Base-by-base conservation (phyloP, 176 grass and related monocot species). In the Juncus effusus region DNA sequence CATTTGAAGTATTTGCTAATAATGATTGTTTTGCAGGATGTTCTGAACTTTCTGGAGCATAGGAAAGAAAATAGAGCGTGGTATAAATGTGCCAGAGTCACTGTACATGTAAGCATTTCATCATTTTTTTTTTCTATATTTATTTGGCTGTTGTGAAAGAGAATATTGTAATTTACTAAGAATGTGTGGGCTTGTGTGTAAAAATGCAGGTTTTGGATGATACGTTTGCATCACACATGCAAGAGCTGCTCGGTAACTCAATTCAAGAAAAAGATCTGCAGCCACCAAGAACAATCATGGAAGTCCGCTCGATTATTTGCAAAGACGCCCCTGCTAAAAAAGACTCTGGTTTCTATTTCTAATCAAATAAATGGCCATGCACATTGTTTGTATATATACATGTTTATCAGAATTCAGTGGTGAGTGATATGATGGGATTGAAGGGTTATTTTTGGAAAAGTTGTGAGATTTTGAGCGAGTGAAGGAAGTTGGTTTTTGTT, bases 261-360 rank as follows among this genome's bases (percentile, higher is more conserved):
- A 64, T 93, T 54, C 83, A 91, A 56, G 85, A 74, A 51, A 93
- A 88, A 41, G 88, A 99, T 53, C 78, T 93, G 59, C 85, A 99
- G 52, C 83, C 85, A 56, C 94, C 94, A 2, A 83, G 94, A 51
- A 92, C 85, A 7, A 99, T 89, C 57, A 82, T 93, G 94, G 94
- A 99, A 83, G 94, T 99, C 51, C 89, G 94, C 28, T 99, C 94
- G 0, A 88, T 99, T 56, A 85, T 99, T 16, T 99, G 94, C 78
- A 91, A 99, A 62, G 94, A 99, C 61, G 83, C 83, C n/a, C 78
- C 87, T 6, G 67, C 77, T 6, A 74, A 87, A 56, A 99, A 99
- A 72, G 84, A 79, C 53, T 84, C 83, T 2, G 79, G 59, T 47
- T 89, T 86, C 73, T 99, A 93, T 41, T 99, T 89, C 52, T 99